phyloP scores from a whole-genome alignment of 257 asterid genomes.

The Lycium barbarum region DNA sequence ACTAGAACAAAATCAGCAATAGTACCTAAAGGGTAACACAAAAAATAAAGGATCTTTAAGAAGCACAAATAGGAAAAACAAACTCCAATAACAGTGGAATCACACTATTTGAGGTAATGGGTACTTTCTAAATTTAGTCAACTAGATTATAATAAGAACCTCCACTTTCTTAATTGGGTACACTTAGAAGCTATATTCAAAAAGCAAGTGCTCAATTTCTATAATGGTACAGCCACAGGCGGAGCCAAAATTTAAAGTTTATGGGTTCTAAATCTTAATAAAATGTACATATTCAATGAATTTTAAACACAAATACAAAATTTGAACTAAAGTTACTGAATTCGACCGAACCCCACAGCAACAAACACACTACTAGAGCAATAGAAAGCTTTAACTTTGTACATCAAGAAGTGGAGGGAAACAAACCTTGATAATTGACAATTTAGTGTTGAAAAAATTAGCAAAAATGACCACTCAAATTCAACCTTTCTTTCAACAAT shows the following conservation, averaged over 20 bases:
- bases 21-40: not conserved
- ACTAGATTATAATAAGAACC: slow-evolving; percentile 46
- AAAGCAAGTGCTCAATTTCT: slow-evolving; percentile 37
- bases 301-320: too few species aligned
- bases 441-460: not conserved
- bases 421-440: not conserved
- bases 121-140: slow-evolving; percentile 51
- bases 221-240: not conserved
- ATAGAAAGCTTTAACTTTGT: not conserved
- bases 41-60: slow-evolving; percentile 36
- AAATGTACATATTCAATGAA: too few species aligned
- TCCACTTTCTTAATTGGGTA: slow-evolving; percentile 43
- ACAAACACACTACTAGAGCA: not conserved
- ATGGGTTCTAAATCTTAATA: not conserved
- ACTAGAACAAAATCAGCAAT: not conserved
- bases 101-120: slow-evolving; percentile 33
- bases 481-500: not conserved
- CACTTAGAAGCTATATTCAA: slow-evolving; percentile 52
- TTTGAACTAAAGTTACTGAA: not conserved
- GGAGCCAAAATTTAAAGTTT: not conserved
- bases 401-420: not conserved
- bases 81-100: not conserved
- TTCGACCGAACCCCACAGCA: not conserved
- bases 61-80: not conserved
- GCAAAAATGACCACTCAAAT: not conserved